phyloP scores from a whole-genome alignment of 805 yeast species.

The Yamadazyma insecticola region DNA sequence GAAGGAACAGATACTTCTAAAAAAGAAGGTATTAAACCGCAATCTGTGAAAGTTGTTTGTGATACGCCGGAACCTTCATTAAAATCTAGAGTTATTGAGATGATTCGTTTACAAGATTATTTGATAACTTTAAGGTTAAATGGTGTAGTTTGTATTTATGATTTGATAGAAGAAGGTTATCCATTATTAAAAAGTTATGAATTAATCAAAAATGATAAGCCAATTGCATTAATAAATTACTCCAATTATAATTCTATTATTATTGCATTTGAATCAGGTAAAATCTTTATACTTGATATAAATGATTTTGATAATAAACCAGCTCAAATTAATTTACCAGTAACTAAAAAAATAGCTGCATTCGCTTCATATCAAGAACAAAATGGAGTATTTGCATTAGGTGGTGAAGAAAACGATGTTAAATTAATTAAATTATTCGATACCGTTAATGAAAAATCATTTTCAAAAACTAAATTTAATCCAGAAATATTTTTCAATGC shows the following conservation, averaged over 20 bases:
- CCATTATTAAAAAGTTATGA: constrained; percentile 27
- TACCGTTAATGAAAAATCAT: constrained; percentile 11
- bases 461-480: constrained; percentile 19
- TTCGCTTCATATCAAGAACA: constrained; percentile 43
- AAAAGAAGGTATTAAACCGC: constrained; percentile 63
- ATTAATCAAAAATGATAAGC: constrained; percentile 21
- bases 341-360: constrained; percentile 28
- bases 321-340: constrained; percentile 9
- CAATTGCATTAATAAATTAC: constrained; percentile 27
- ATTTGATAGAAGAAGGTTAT: constrained; percentile 20
- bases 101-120: constrained; percentile 26
- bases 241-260: constrained; percentile 27
- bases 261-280: constrained; percentile 45
- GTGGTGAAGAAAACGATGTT: constrained; percentile 82
- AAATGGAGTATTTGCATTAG: constrained; percentile 61
- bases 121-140: constrained; percentile 40
- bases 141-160: constrained; percentile 41
- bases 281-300: constrained; percentile 35
- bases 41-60: constrained; percentile 42
- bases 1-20: constrained; percentile 78
- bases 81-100: constrained; percentile 30
- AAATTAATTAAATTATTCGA: constrained; percentile 41
- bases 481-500: constrained; percentile 53
- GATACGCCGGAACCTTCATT: constrained; percentile 22
- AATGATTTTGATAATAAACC: constrained; percentile 29